Evolutionary conservation across 345 rosid species (phyloP), one percentile per base, ranked within the genome.

Genomic region (Populus euphratica): DNA sequence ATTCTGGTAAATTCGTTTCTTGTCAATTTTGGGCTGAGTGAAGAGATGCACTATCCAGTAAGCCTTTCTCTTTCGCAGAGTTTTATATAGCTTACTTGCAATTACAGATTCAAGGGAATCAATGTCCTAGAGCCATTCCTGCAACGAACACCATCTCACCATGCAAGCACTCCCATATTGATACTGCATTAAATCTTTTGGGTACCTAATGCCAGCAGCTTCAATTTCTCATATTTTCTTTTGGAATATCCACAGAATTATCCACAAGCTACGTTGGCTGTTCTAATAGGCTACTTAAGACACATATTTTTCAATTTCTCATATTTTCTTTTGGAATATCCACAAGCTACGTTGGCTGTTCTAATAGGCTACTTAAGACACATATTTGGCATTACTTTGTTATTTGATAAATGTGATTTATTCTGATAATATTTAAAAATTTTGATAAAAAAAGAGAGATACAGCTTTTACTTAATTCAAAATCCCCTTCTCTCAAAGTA

Each of bases 1-100:
- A 47, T 77, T 89, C 81, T 91, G 89, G 91, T 94, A 65, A 90
- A 91, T 77, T 85, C 91, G 47, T 79, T 94, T 85, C 97, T 94
- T 79, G 79, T 86, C 76, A 96, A 81, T 72, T 92, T 96, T 43
- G 98, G 98, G 70, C 81, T 96, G 63, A 89, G 88, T 69, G 97
- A 92, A 68, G 99, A 96, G 77, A 92, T 96, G 97, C 93, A 94
- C 86, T 91, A 90, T 83, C 95, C 91, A 1, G 97, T 93, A 77
- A 88, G 97, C 85, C n/a, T 5, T 56, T 65, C 10, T 29, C 21
- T 65, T 21, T 20, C 21, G 62, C 11, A 8, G 25, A 21, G 12
- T 21, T 21, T 54, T 54, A n/a, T 54, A n/a, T 54, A 52, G 59
- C 18, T 21, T 21, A 20, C 41, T 4, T n/a, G 35, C 41, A 31